These are phyloP conservation scores for Gilbertella persicaria DNA, from an alignment of 371 early-diverging fungal genomes.

Conservation along the genomic window DNA sequence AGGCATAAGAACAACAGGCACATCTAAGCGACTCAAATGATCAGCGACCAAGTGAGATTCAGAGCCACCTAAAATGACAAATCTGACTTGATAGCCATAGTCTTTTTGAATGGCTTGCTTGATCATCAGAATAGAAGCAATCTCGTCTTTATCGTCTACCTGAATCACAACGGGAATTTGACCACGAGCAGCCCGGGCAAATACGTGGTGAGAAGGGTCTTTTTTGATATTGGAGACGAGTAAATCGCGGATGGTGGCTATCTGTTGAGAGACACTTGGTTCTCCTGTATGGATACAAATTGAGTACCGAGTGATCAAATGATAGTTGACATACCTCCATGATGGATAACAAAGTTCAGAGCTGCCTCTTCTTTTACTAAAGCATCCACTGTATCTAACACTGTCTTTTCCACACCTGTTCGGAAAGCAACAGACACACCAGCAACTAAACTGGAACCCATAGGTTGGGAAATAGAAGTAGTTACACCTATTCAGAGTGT, in stretches of 20 bases:
- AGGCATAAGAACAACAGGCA: slow-evolving; percentile 69
- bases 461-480: slow-evolving; percentile 56
- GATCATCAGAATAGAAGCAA: slow-evolving; percentile 58
- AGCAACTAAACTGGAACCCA: slow-evolving; percentile 34
- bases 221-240: slow-evolving; percentile 34
- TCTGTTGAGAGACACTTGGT: slow-evolving; percentile 66
- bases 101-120: slow-evolving; percentile 40
- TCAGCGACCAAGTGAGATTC: slow-evolving; percentile 74
- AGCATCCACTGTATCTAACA: slow-evolving; percentile 45
- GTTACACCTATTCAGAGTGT: slow-evolving; percentile 43
- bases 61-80: slow-evolving; percentile 67
- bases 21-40: slow-evolving; percentile 50
- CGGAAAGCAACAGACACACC: slow-evolving; percentile 63
- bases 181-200: slow-evolving; percentile 60
- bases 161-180: slow-evolving; percentile 65
- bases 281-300: slow-evolving; percentile 1
- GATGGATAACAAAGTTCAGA: slow-evolving; percentile 54
- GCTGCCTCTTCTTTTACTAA: slow-evolving; percentile 65
- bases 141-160: slow-evolving; percentile 72
- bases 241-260: slow-evolving; percentile 59
- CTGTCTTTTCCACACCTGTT: slow-evolving; percentile 52
- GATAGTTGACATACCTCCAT: slow-evolving; percentile 31
- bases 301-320: too few species aligned
- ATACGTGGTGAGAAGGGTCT: slow-evolving; percentile 28
- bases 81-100: slow-evolving; percentile 29